phyloP scores from a whole-genome alignment of 1,139 yeast genomes.

The Scheffersomyces quercinus region DNA sequence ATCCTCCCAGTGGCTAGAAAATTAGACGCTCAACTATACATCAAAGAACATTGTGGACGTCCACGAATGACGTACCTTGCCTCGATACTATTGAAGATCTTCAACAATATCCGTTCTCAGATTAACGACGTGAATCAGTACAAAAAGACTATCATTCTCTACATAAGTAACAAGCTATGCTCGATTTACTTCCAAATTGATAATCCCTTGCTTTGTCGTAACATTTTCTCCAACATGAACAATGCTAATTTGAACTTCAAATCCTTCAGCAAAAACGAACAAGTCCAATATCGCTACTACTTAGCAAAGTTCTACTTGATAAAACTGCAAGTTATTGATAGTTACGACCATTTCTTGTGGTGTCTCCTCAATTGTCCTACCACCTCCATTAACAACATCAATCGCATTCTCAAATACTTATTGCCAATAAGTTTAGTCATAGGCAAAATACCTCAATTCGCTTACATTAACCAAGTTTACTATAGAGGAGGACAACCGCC shows the following conservation, averaged over 20 bases:
- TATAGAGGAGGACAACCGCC: conserved; percentile 22
- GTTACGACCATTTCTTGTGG: conserved; percentile 64
- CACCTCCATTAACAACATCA: conserved; percentile 23
- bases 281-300: conserved; percentile 66
- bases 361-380: conserved; percentile 51
- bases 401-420: conserved; percentile 49
- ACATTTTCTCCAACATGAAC: conserved; percentile 73
- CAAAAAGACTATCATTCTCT: conserved; percentile 55
- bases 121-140: conserved; percentile 44
- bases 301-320: conserved; percentile 66
- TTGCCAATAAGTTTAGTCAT: conserved; percentile 58
- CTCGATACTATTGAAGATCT: conserved; percentile 55
- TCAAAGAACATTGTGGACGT: conserved; percentile 38
- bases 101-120: conserved; percentile 65
- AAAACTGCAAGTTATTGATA: conserved; percentile 56
- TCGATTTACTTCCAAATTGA: conserved; percentile 60
- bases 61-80: conserved; percentile 59
- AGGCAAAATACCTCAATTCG: conserved; percentile 49
- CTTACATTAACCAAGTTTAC: conserved; percentile 18
- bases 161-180: conserved; percentile 60
- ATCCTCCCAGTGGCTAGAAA: conserved; percentile 52
- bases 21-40: conserved; percentile 50
- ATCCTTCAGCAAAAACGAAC: conserved; percentile 50
- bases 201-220: conserved; percentile 69
- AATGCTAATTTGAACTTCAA: conserved; percentile 53